Percentiles rank a stretch among this genome's conserved stretches.
These are phyloP conservation scores for Ganoderma lucidum DNA, from an alignment of 1,284 basidiomycete species.

Conservation along the genomic window DNA sequence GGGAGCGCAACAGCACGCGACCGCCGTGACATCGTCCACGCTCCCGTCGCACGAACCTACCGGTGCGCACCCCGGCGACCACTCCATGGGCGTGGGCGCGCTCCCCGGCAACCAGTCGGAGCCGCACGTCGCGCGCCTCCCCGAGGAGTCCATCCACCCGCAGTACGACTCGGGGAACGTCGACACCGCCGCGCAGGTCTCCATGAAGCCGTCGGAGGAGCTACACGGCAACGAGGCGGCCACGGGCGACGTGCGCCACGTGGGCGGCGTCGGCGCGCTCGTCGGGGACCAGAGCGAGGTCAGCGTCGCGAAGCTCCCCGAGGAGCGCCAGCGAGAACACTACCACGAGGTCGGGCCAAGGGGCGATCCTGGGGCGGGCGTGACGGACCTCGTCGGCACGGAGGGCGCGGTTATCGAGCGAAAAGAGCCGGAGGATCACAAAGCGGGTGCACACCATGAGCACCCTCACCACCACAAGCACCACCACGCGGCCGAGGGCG, in stretches of 20 bases:
- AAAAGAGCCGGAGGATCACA: not conserved
- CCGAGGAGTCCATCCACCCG: conserved; percentile 43
- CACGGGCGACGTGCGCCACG: conserved; percentile 20
- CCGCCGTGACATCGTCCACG: conserved; percentile 27
- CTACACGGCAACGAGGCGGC: conserved; percentile 25
- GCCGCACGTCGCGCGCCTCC: conserved; percentile 41
- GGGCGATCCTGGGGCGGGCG: not conserved
- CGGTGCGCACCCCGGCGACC: conserved; percentile 27
- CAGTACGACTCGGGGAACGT: conserved; percentile 28
- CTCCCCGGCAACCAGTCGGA: conserved; percentile 43
- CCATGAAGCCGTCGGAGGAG: conserved; percentile 32
- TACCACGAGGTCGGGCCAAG: not conserved
- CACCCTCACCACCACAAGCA: not conserved
- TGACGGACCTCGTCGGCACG: not conserved
- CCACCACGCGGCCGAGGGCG: not conserved
- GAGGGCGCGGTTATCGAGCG: not conserved
- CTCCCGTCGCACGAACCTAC: conserved; percentile 36
- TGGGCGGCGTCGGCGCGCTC: conserved; percentile 41
- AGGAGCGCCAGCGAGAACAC: conserved; percentile 33
- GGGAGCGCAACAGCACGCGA: conserved; percentile 13
- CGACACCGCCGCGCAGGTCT: conserved; percentile 19
- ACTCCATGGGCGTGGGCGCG: conserved; percentile 39
- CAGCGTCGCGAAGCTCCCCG: conserved; percentile 42
- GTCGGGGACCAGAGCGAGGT: conserved; percentile 41
- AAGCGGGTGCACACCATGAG: not conserved